Conservation (phyloP, 768 basidiomycete species). For the Russula compacta region DNA sequence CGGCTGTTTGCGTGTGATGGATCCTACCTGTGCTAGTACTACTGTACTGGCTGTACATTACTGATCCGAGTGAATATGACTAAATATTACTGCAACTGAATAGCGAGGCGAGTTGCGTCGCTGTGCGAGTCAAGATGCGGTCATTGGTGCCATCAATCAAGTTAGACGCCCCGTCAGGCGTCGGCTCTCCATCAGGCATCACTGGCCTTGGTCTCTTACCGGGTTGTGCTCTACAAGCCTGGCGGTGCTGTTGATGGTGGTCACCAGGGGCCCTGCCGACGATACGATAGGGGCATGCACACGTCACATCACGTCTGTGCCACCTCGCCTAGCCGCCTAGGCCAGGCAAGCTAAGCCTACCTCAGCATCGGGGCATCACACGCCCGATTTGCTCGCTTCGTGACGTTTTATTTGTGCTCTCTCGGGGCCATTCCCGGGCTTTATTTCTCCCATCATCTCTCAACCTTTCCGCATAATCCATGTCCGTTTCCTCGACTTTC, state of each 20-base stretch:
- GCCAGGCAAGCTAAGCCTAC: background rate
- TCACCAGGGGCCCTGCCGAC: slow-evolving; percentile 6
- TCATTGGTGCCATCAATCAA: background rate
- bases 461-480: background rate
- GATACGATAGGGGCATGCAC: background rate
- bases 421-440: background rate
- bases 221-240: background rate
- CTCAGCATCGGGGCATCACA: background rate
- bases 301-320: background rate
- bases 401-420: background rate
- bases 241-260: slow-evolving; percentile 2
- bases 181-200: background rate
- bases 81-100: no score
- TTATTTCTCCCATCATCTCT: background rate
- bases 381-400: background rate
- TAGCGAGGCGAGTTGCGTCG: no score
- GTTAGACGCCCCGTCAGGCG: background rate
- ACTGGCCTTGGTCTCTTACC: background rate
- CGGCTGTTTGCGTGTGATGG: slow-evolving; percentile 4
- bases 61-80: no score
- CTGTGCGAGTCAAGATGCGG: no score
- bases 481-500: slow-evolving; percentile 6
- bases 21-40: background rate
- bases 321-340: background rate
- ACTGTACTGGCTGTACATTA: background rate